These are phyloP conservation scores for Plectosphaerella sp. DNA, from an alignment of 2,329 filamentous ascomycete genomes.

Conservation along the genomic window DNA sequence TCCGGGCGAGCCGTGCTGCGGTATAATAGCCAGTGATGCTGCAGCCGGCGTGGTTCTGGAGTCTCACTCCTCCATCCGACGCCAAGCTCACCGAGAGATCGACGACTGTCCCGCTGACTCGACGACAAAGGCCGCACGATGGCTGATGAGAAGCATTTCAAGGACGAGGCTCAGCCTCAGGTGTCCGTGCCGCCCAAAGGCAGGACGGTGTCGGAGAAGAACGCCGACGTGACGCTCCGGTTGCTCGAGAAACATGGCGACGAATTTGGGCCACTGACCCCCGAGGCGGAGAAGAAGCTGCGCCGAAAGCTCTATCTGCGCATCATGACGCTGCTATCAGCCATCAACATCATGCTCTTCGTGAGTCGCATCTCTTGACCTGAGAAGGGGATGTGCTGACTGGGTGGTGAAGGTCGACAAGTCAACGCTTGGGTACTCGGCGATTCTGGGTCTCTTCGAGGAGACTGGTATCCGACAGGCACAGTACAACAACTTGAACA, in stretches of 20 bases:
- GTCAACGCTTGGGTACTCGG: slow-evolving; percentile 32
- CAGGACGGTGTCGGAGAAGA: slow-evolving; percentile 14
- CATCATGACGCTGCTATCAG: slow-evolving; percentile 23
- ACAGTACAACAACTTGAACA: slow-evolving; percentile 35
- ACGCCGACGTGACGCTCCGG: slow-evolving; percentile 29
- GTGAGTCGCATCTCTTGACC: slow-evolving; percentile 15
- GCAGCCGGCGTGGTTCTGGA: too few species aligned
- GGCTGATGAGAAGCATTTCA: slow-evolving; percentile 5
- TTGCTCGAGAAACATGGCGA: slow-evolving; percentile 28
- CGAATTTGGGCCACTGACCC: slow-evolving; percentile 22
- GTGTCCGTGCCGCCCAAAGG: slow-evolving; percentile 2
- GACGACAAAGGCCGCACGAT: not conserved
- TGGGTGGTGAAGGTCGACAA: slow-evolving; percentile 27
- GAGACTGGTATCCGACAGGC: slow-evolving; percentile 30
- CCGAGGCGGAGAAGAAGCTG: slow-evolving; percentile 24
- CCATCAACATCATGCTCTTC: slow-evolving; percentile 30
- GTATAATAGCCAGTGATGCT: too few species aligned
- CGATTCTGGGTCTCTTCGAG: slow-evolving; percentile 34
- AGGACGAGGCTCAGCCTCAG: slow-evolving; percentile 1
- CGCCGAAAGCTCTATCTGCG: slow-evolving; percentile 26
- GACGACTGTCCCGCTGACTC: not conserved
- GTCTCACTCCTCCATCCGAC: too few species aligned
- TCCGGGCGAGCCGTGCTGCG: too few species aligned
- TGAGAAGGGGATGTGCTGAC: too few species aligned
- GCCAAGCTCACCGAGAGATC: too few species aligned